phyloP scores from a whole-genome alignment of 2,329 filamentous ascomycete genomes.

The Colletotrichum sp. region DNA sequence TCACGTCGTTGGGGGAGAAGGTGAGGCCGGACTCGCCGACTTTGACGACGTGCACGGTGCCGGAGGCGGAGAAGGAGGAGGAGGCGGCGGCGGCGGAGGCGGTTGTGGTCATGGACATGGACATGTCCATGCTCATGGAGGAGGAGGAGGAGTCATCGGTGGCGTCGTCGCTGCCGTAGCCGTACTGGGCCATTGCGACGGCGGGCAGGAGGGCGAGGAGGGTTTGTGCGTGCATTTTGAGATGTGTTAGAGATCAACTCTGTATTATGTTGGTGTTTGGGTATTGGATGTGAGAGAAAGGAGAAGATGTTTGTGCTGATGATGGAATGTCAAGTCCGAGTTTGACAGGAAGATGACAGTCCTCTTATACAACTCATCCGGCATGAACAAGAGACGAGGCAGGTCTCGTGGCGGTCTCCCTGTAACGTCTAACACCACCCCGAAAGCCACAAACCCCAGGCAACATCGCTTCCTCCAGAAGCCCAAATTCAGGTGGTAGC shows the following conservation, averaged over 20 bases:
- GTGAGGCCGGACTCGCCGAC: conserved; percentile 37
- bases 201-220: conserved; percentile 14
- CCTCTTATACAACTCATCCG: background rate
- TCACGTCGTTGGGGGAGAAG: conserved; percentile 57
- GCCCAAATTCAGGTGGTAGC: background rate
- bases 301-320: background rate
- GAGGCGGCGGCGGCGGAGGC: background rate
- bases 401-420: background rate
- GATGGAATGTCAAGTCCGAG: fast-evolving
- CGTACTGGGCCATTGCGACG: conserved; percentile 13
- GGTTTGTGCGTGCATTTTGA: conserved; percentile 14
- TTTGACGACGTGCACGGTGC: conserved; percentile 26
- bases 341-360: background rate
- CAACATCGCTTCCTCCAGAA: background rate
- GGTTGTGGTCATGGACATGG: background rate
- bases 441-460: background rate
- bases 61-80: background rate
- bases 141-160: background rate
- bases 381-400: background rate
- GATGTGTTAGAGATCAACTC: background rate
- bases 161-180: background rate
- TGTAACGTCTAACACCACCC: background rate
- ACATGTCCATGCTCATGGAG: background rate
- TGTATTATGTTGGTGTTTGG: background rate
- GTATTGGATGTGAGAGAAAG: background rate